These are phyloP conservation scores for Jamesozyma lodderae DNA, from an alignment of 805 yeast species.

Conservation along the genomic window DNA sequence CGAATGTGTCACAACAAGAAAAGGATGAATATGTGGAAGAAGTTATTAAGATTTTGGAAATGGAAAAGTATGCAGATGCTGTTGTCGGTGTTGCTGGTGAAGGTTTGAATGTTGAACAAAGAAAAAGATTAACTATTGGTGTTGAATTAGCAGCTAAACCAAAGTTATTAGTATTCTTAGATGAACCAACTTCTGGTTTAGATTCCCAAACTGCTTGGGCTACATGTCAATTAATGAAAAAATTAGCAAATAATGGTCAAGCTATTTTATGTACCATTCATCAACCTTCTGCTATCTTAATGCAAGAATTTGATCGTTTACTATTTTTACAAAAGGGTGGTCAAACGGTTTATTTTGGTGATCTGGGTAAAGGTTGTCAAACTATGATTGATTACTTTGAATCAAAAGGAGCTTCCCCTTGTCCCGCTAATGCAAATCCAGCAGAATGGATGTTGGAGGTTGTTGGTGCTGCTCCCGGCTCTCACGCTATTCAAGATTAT, in stretches of 20 bases:
- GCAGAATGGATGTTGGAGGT: conserved; percentile 91
- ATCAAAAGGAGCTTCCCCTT: conserved; percentile 50
- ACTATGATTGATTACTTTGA: conserved; percentile 60
- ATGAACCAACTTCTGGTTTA: conserved; percentile 60
- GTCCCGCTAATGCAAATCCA: conserved; percentile 67
- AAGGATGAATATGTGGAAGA: conserved; percentile 59
- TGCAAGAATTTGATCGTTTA: conserved; percentile 70
- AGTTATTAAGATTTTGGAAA: conserved; percentile 51
- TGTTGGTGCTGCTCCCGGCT: conserved; percentile 77
- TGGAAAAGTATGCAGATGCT: conserved; percentile 58
- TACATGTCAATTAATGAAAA: conserved; percentile 46
- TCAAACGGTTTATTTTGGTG: conserved; percentile 67
- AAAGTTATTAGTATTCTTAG: conserved; percentile 44
- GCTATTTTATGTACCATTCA: conserved; percentile 62
- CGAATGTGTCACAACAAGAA: conserved; percentile 40
- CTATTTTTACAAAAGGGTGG: conserved; percentile 65
- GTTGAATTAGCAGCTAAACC: conserved; percentile 60
- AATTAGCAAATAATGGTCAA: conserved; percentile 52
- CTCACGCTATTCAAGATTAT: conserved; percentile 63
- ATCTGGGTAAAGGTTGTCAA: conserved; percentile 46
- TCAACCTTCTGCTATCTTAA: conserved; percentile 69
- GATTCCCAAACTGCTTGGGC: conserved; percentile 55
- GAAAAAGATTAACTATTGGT: conserved; percentile 52
- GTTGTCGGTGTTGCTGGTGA: conserved; percentile 60
- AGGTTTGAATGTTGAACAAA: conserved; percentile 52